These are phyloP conservation scores for Debaryomyces tyrocola DNA, from an alignment of 805 yeast species.

Conservation along the genomic window DNA sequence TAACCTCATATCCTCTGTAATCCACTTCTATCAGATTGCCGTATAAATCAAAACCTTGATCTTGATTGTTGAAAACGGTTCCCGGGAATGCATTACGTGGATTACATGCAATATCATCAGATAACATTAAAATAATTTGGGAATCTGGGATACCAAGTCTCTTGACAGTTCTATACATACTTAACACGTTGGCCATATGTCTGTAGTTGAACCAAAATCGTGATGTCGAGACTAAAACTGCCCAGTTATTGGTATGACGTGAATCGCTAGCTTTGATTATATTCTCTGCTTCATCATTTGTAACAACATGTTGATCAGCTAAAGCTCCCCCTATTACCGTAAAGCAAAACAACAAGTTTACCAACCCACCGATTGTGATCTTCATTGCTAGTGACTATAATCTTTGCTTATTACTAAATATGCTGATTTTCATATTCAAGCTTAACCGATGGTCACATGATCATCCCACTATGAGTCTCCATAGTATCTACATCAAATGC, in stretches of 20 bases:
- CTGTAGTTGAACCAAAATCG: constrained; percentile 98
- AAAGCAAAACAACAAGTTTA: background rate
- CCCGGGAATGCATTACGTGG: constrained; percentile 96
- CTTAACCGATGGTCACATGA: no score
- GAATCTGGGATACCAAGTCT: constrained; percentile 97
- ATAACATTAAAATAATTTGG: constrained; percentile 91
- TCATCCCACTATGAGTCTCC: no score
- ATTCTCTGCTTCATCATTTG: constrained; percentile 20
- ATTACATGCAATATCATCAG: constrained; percentile 97
- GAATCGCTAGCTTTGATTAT: constrained; percentile 24
- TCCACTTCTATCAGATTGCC: constrained; percentile 96
- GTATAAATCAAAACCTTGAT: constrained; percentile 86
- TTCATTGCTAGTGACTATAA: background rate
- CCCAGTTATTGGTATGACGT: constrained; percentile 69
- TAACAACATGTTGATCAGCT: constrained; percentile 10
- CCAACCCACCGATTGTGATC: background rate
- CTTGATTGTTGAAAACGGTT: constrained; percentile 90
- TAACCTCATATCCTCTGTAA: constrained; percentile 95
- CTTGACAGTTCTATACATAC: constrained; percentile 94
- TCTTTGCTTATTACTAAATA: no score
- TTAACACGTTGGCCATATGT: constrained; percentile 94
- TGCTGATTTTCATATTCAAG: no score
- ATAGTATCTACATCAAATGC: no score
- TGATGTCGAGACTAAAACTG: constrained; percentile 93
- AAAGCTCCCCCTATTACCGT: background rate